Conservation (phyloP, 2,329 filamentous ascomycete species). For the Colletotrichum liriopes region DNA sequence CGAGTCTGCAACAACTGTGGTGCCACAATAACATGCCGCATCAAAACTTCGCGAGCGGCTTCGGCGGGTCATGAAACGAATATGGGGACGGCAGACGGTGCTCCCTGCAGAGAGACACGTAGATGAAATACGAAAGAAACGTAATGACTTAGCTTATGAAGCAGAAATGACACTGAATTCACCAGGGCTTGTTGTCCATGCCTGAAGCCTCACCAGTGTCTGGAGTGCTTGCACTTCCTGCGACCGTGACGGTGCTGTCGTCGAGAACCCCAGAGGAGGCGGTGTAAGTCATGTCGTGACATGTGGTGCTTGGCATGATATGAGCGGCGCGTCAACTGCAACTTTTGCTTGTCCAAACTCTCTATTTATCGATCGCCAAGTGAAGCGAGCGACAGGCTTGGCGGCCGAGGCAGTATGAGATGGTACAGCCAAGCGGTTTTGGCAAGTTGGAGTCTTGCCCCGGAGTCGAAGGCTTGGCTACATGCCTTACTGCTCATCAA, state of each 20-base stretch:
- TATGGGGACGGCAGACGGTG: conserved; percentile 14
- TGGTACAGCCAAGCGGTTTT: conserved; percentile 26
- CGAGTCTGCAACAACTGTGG: conserved; percentile 11
- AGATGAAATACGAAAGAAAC: background rate
- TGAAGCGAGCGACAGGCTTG: conserved; percentile 16
- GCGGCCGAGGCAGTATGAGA: conserved; percentile 27
- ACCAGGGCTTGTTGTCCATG: conserved; percentile 6
- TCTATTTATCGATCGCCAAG: conserved; percentile 13
- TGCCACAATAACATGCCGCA: conserved; percentile 1
- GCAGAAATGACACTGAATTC: background rate
- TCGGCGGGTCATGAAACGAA: conserved; percentile 25
- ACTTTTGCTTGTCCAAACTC: background rate
- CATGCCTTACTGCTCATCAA: background rate
- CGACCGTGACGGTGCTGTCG: background rate
- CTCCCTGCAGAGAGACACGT: conserved; percentile 1
- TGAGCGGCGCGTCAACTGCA: background rate
- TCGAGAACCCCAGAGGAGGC: background rate
- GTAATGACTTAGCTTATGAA: background rate
- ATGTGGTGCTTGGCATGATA: background rate
- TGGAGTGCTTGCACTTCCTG: background rate
- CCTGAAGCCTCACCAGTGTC: background rate
- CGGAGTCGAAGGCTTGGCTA: conserved; percentile 7
- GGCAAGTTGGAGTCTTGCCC: conserved; percentile 7
- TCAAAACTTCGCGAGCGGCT: background rate
- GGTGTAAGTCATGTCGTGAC: background rate